These are phyloP conservation scores for Pleurotus pulmonarius DNA, from an alignment of 768 basidiomycete species.

Conservation along the genomic window DNA sequence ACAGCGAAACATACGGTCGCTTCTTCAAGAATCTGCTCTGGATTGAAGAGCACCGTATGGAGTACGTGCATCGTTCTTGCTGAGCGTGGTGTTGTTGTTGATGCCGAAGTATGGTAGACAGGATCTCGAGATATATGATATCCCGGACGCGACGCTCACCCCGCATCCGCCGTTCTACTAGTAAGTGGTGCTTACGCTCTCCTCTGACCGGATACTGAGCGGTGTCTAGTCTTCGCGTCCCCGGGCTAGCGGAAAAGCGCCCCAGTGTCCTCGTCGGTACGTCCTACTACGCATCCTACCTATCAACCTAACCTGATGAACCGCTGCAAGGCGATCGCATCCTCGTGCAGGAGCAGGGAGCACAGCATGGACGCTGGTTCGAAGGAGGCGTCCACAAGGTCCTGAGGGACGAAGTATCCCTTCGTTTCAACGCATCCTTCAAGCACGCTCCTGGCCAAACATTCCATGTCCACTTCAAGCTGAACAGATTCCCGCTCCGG, in stretches of 20 bases:
- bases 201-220: neutral
- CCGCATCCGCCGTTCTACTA: constrained; percentile 28
- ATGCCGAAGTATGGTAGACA: constrained; percentile 20
- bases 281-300: constrained; percentile 8
- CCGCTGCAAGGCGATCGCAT: constrained; percentile 45
- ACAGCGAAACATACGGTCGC: constrained; percentile 33
- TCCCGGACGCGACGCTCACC: constrained; percentile 28
- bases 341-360: constrained; percentile 40
- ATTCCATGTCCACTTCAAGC: constrained; percentile 52
- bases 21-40: constrained; percentile 51
- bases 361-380: constrained; percentile 43
- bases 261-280: constrained; percentile 54
- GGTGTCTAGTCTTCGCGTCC: constrained; percentile 32
- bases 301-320: neutral
- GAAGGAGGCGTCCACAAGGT: constrained; percentile 57
- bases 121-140: constrained; percentile 37
- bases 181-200: constrained; percentile 21
- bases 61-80: constrained; percentile 22
- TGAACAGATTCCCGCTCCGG: constrained; percentile 52
- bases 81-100: neutral
- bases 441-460: constrained; percentile 21
- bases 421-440: constrained; percentile 48
- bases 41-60: constrained; percentile 47
- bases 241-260: constrained; percentile 55
- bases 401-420: constrained; percentile 42